Percentiles rank a stretch among this genome's conserved stretches.
phyloP scores from a whole-genome alignment of 2,329 filamentous ascomycete genomes.

The Epichloe sp. region DNA sequence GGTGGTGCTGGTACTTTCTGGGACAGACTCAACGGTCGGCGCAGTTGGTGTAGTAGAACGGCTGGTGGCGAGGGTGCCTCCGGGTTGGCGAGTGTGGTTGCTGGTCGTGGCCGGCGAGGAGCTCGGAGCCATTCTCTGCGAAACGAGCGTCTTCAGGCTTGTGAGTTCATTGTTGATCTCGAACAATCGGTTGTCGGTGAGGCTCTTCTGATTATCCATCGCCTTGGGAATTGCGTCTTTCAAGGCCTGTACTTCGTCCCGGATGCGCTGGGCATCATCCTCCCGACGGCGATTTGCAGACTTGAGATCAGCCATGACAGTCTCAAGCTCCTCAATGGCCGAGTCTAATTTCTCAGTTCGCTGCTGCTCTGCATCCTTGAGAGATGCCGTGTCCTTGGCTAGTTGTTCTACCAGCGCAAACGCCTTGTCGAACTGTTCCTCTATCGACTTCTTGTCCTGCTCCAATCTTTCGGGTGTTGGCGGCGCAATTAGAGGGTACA shows the following conservation, averaged over 20 bases:
- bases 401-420: slow-evolving; percentile 89
- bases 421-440: slow-evolving; percentile 85
- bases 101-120: slow-evolving; percentile 13
- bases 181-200: slow-evolving; percentile 65
- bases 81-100: slow-evolving; percentile 7
- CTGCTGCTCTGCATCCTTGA: slow-evolving; percentile 77
- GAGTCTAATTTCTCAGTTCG: slow-evolving; percentile 73
- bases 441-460: slow-evolving; percentile 84
- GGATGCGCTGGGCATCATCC: slow-evolving; percentile 74
- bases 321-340: slow-evolving; percentile 73
- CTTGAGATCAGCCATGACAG: slow-evolving; percentile 70
- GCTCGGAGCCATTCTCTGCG: slow-evolving; percentile 41
- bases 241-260: slow-evolving; percentile 71
- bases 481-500: slow-evolving; percentile 79
- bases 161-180: slow-evolving; percentile 81
- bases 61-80: not conserved
- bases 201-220: slow-evolving; percentile 74
- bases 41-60: slow-evolving; percentile 9
- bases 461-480: slow-evolving; percentile 89
- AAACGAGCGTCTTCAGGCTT: slow-evolving; percentile 80
- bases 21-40: slow-evolving; percentile 9
- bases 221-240: slow-evolving; percentile 81
- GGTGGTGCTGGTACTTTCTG: slow-evolving; percentile 15
- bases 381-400: slow-evolving; percentile 71
- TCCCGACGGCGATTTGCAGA: slow-evolving; percentile 68